Conservation (phyloP, 1,284 basidiomycete genomes). For the Puccinia triticina region DNA sequence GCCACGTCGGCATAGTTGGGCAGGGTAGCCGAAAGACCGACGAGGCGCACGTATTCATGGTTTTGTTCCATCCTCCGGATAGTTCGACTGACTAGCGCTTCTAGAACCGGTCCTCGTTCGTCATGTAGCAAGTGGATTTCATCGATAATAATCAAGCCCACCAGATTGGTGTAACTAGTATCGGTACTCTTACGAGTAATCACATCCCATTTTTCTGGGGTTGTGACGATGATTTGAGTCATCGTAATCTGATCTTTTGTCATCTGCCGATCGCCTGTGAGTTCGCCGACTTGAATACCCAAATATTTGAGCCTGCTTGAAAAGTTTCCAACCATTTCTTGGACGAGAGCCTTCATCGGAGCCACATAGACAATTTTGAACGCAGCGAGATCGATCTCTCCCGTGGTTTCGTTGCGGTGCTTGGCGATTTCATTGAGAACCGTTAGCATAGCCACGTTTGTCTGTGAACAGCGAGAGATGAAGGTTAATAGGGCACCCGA, state of each 20-base stretch:
- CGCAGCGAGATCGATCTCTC: constrained; percentile 80
- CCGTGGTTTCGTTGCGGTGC: constrained; percentile 78
- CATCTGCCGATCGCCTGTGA: constrained; percentile 97
- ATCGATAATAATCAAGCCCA: constrained; percentile 94
- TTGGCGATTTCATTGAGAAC: constrained; percentile 85
- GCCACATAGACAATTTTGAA: constrained; percentile 99
- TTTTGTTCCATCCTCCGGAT: constrained; percentile 95
- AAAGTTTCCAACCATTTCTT: constrained; percentile 96
- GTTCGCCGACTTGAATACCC: constrained; percentile 86
- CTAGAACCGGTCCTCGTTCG: constrained; percentile 95
- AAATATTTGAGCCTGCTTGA: constrained; percentile 76
- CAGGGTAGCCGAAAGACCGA: constrained; percentile 92
- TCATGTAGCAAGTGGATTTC: constrained; percentile 98
- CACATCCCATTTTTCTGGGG: constrained; percentile 97
- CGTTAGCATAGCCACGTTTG: constrained; percentile 95
- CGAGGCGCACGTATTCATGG: constrained; percentile 84
- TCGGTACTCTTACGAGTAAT: constrained; percentile 98
- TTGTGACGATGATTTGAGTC: constrained; percentile 98
- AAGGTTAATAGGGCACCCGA: neutral
- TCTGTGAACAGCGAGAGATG: constrained; percentile 64
- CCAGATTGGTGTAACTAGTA: constrained; percentile 94
- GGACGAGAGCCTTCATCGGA: constrained; percentile 97
- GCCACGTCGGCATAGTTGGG: constrained; percentile 99
- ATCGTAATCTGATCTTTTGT: constrained; percentile 97
- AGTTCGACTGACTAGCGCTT: constrained; percentile 86